Base-by-base conservation (phyloP, 2,329 filamentous ascomycete species). In the Orbilia ellipsospora region DNA sequence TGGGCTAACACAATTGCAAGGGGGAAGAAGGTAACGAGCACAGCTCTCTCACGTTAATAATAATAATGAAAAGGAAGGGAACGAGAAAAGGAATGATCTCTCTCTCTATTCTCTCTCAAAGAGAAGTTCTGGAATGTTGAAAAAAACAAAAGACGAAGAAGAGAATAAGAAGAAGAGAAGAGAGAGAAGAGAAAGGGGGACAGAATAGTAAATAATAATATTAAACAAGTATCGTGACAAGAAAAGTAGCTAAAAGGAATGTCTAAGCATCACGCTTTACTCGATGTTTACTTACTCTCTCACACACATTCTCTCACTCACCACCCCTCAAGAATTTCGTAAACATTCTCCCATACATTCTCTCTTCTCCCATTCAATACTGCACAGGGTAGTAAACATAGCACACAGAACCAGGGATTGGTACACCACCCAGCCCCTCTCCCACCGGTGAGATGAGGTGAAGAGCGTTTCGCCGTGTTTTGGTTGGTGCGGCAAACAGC, bases 401-500 rank as follows among this genome's bases (percentile, higher is more conserved):
- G 16, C 48, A 5, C 5, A 18, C n/a, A 13, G 4, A 20, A 8
- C 13, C n/a, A 18, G 48, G 48, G 48, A 51, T n/a, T 51, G 57
- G 44, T 36, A 36, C 31, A 42, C 66, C 42, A 45, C 42, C 42
- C 42, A 48, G 16, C 15, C 44, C 51, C 62, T 40, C 66, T 57
- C 57, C 66, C 23, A 48, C 36, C 26, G 57, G 26, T 48, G 45
- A 70, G 66, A 63, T 63, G 57, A 63, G 57, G 57, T 51, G 36
- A 57, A 63, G 23, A 31, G 57, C 66, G 66, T 70, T 70, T 70
- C 66, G 60, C 28, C 60, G 48, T 57, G 66, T 62, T 70, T 70
- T 70, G 66, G 66, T 70, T 70, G 66, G 66, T 70, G 40, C 65
- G 55, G 55, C 36, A 59, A 59, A 59, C 55, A 4, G 6, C 61